A percentile compares a stretch with the other conserved stretches of the same genome.
Conservation (phyloP, 179 eudicot genomes). For the Spinacia oleracea region DNA sequence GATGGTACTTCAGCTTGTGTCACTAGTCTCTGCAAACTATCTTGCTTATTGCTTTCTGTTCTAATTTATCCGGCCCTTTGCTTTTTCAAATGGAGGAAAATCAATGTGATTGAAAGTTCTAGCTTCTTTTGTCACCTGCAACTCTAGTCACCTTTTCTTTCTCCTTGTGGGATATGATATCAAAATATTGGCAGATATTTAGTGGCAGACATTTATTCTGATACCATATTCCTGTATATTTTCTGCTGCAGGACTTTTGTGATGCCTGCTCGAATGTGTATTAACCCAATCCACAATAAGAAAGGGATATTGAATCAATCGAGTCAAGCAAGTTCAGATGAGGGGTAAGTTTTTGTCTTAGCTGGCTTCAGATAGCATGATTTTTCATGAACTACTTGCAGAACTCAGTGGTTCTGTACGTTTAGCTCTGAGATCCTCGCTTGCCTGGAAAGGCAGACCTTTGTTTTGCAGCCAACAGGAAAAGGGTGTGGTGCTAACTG, state of each 20-base stretch:
- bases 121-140: background rate
- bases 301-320: constrained; percentile 71
- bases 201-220: background rate
- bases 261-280: constrained; percentile 97
- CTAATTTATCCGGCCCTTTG: background rate
- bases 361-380: background rate
- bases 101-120: background rate
- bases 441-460: constrained; percentile 14
- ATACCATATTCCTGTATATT: constrained; percentile 11
- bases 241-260: constrained; percentile 76
- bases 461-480: constrained; percentile 24
- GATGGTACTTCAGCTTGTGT: background rate
- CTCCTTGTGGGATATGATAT: background rate
- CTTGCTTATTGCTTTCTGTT: background rate
- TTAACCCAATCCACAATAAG: constrained; percentile 85
- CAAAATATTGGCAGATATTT: background rate
- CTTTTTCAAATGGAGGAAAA: background rate
- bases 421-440: constrained; percentile 11
- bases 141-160: background rate
- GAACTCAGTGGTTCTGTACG: background rate
- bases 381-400: background rate
- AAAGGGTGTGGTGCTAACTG: constrained; percentile 27
- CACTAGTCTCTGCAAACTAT: background rate
- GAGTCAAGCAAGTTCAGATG: constrained; percentile 48
- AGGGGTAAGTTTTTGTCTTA: constrained; percentile 46